Evolutionary conservation across 768 basidiomycete species (phyloP).

Genomic region (Hirschioporus abietinus): DNA sequence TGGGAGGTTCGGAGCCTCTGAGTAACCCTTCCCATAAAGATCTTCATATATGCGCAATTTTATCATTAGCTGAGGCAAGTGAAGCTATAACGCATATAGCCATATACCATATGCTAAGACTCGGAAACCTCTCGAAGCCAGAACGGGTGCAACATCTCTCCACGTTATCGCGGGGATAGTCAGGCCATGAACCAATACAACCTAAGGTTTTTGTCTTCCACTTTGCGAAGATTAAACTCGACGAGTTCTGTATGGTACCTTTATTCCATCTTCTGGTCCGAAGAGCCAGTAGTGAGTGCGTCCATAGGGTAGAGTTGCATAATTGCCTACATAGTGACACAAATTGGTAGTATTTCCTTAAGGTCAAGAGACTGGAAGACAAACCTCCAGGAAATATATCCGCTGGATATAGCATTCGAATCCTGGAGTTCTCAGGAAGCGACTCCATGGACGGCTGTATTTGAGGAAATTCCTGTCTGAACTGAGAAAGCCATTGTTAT

Average conservation of each 20-base stretch:
- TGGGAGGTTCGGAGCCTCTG: conserved; percentile 16
- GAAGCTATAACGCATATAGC: not conserved
- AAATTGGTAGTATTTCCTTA: not conserved
- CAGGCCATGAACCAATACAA: conserved; percentile 20
- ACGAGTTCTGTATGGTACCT: conserved; percentile 10
- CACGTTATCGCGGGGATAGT: conserved; percentile 11
- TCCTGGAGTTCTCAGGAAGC: conserved; percentile 14
- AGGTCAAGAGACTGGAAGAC: not conserved
- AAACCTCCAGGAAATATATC: conserved; percentile 26
- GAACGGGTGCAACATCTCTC: conserved; percentile 9
- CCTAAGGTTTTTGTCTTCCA: conserved; percentile 8
- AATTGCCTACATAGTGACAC: conserved; percentile 3
- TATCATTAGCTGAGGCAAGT: not conserved
- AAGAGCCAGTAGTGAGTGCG: conserved; percentile 15
- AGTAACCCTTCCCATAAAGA: conserved; percentile 20
- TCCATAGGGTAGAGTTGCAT: conserved; percentile 16
- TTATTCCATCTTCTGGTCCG: conserved; percentile 16
- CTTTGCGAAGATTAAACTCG: not conserved
- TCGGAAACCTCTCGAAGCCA: conserved; percentile 14
- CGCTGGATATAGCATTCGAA: conserved; percentile 25
- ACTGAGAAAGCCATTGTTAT: conserved; percentile 5
- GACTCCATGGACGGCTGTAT: conserved; percentile 23
- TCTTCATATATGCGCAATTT: conserved; percentile 10
- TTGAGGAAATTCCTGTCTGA: conserved; percentile 20
- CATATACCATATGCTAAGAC: conserved; percentile 18